Base-by-base conservation (phyloP, 371 early-diverging fungal species). In the Nosema muscidifuracis region DNA sequence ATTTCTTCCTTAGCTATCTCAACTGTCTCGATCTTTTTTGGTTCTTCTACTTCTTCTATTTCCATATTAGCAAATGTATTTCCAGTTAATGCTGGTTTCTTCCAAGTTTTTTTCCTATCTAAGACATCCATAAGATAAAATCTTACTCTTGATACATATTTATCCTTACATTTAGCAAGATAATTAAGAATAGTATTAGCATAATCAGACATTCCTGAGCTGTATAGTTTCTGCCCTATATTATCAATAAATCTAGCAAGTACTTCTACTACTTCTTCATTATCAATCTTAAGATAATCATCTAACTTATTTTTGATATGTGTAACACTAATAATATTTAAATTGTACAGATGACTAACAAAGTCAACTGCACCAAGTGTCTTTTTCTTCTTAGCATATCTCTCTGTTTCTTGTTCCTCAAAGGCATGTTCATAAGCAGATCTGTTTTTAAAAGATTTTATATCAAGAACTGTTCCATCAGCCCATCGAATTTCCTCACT, bases 351-450 rank as follows among this genome's bases (percentile, higher is more conserved):
- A 4, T 30, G 26, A 47, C 56, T 26, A 24, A 68, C n/a, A 31
- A 78, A 65, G 16, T 44, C 28, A 15, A 78, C 43, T 55, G 73
- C 50, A 18, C 79, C 79, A 34, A 76, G 38, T 20, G 70, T 63
- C 18, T 60, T 74, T 7, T 51, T 53, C 36, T 60, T 71, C 34
- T 67, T 76, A 26, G 26, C 50, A 12, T 50, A 64, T 51, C 70
- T 61, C 24, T 68, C 62, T 50, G 66, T 47, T 24, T 72, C 67
- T 24, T 30, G 38, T 36, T 78, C 71, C 38, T 78, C 79, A 22
- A 75, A 47, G 13, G 63, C 50, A 50, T 58, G 67, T 43, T 78
- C 76, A 20, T 55, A 50, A 7, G 44, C 42, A 30, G 63, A 30
- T 31, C 36, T 47, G 22, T 26, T 56, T 26, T 61, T 30, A 33